Conservation (phyloP, 257 asterid species). For the Petrea volubilis region DNA sequence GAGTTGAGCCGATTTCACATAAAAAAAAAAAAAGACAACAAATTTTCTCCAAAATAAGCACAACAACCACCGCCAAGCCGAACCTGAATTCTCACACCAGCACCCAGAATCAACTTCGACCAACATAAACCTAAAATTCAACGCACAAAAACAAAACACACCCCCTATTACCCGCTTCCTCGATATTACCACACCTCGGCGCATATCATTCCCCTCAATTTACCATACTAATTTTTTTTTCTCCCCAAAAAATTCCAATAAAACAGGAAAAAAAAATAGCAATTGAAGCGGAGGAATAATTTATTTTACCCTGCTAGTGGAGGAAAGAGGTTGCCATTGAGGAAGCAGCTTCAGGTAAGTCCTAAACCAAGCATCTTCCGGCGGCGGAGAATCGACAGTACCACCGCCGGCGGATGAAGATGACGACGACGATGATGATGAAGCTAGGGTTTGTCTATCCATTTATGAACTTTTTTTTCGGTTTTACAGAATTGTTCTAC, state of each 20-base stretch:
- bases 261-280: background rate
- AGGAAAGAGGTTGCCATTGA: conserved; percentile 59
- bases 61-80: background rate
- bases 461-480: conserved; percentile 26
- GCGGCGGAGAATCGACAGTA: conserved; percentile 53
- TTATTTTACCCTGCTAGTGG: conserved; percentile 47
- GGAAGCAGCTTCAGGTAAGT: conserved; percentile 55
- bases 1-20: background rate
- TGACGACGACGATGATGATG: conserved; percentile 52
- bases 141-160: background rate
- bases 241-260: background rate
- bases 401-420: conserved; percentile 41
- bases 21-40: background rate
- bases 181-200: background rate
- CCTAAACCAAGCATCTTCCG: conserved; percentile 76
- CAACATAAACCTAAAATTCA: background rate
- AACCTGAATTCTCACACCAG: background rate
- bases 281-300: background rate
- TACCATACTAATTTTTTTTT: background rate
- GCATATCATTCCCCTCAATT: background rate
- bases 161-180: background rate
- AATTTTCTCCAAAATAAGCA: conserved; percentile 10
- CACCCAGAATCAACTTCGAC: background rate
- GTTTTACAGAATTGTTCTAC: background rate
- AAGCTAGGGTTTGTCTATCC: conserved; percentile 82